phyloP scores from a whole-genome alignment of 352 stramenopile species.

The Globisporangium megalacanthum region DNA sequence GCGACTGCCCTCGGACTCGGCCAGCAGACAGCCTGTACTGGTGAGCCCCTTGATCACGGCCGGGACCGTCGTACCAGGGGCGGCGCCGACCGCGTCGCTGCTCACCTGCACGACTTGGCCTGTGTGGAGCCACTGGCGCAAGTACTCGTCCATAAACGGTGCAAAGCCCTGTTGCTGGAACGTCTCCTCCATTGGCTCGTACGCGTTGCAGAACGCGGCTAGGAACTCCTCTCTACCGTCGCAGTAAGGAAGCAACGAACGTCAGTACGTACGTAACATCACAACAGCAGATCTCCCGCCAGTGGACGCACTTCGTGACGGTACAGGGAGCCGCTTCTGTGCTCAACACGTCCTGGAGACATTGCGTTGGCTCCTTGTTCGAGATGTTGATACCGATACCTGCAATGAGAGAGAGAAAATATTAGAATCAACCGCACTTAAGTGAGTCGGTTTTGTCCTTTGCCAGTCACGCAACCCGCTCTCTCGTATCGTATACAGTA shows the following conservation, averaged over 20 bases:
- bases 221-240: slow-evolving; percentile 78
- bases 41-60: slow-evolving; percentile 79
- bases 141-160: slow-evolving; percentile 81
- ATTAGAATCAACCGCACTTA: not conserved
- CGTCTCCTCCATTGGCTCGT: slow-evolving; percentile 77
- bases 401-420: slow-evolving; percentile 6
- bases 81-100: slow-evolving; percentile 21
- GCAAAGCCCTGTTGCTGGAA: slow-evolving; percentile 81
- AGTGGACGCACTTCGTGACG: slow-evolving; percentile 60
- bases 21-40: slow-evolving; percentile 71
- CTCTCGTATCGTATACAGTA: not conserved
- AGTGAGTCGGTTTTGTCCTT: too few relatives aligned
- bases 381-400: slow-evolving; percentile 89
- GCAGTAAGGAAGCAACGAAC: not conserved
- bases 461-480: too few relatives aligned
- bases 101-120: slow-evolving; percentile 79
- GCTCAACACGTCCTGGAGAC: slow-evolving; percentile 77
- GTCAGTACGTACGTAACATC: not conserved
- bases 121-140: slow-evolving; percentile 81
- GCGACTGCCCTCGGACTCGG: slow-evolving; percentile 50
- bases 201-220: slow-evolving; percentile 84
- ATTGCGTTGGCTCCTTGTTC: slow-evolving; percentile 82
- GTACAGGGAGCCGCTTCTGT: slow-evolving; percentile 47
- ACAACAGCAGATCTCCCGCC: not conserved
- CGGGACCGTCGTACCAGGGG: slow-evolving; percentile 26